phyloP scores from a whole-genome alignment of 2,329 filamentous ascomycete species.

The Trichothecium roseum region DNA sequence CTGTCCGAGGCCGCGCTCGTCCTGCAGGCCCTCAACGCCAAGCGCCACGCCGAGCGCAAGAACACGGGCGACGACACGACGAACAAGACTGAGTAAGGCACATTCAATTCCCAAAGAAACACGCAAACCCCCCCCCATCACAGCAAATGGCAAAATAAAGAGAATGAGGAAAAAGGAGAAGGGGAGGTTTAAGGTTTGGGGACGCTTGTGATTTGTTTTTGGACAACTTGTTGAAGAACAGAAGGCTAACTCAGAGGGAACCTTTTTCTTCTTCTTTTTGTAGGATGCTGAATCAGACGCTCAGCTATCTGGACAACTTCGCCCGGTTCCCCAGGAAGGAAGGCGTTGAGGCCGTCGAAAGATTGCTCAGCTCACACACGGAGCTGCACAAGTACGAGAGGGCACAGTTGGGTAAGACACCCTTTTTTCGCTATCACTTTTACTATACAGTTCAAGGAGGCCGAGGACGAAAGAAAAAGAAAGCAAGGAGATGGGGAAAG shows the following conservation, averaged over 20 bases:
- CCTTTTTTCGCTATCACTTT: conserved; percentile 1
- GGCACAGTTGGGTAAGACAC: conserved; percentile 69
- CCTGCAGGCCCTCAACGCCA: conserved; percentile 78
- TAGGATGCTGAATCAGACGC: conserved; percentile 74
- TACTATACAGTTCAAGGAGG: background rate
- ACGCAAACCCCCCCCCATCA: no score
- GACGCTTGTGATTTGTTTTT: no score
- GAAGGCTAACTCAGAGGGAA: no score
- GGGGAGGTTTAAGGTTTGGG: no score
- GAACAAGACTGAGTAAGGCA: conserved; percentile 69
- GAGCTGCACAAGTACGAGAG: conserved; percentile 87
- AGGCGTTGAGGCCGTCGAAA: conserved; percentile 88
- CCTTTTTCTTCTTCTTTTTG: no score
- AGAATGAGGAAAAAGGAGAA: no score
- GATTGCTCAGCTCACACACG: conserved; percentile 67
- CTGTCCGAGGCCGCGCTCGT: conserved; percentile 87
- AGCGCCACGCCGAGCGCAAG: conserved; percentile 69
- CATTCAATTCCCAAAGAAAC: background rate
- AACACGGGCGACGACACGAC: conserved; percentile 36
- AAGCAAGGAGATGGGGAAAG: background rate
- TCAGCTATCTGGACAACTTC: conserved; percentile 90
- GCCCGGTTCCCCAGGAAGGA: conserved; percentile 92
- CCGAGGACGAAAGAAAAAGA: conserved; percentile 4
- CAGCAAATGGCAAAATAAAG: no score
- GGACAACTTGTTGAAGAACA: no score